phyloP scores from a whole-genome alignment of 805 yeast genomes.

The Monosporozyma siamensis region DNA sequence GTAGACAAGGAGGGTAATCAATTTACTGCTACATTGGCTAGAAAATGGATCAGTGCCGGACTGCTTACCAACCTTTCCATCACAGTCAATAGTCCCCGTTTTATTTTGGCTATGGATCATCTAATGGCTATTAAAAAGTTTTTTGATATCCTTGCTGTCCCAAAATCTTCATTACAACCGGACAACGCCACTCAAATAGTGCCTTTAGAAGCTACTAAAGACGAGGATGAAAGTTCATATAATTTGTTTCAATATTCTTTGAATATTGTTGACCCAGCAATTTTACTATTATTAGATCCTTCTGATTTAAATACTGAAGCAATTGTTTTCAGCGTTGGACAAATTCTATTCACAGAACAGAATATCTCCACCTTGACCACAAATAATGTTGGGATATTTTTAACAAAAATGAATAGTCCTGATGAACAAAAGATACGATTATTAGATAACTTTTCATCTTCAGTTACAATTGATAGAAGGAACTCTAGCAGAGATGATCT shows the following conservation, averaged over 20 bases:
- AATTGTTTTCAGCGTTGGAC: conserved; percentile 79
- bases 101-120: conserved; percentile 79
- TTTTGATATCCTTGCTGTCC: conserved; percentile 9
- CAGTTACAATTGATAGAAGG: conserved; percentile 62
- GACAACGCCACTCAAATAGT: conserved; percentile 1
- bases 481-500: conserved; percentile 51
- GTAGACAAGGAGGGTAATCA: conserved; percentile 56
- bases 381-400: conserved; percentile 76
- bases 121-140: conserved; percentile 56
- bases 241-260: conserved; percentile 42
- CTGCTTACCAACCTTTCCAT: conserved; percentile 43
- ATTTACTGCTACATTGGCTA: conserved; percentile 46
- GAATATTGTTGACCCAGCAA: conserved; percentile 66
- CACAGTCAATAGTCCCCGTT: conserved; percentile 70
- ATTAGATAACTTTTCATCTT: conserved; percentile 80
- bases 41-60: conserved; percentile 34
- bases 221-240: conserved; percentile 6
- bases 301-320: conserved; percentile 66
- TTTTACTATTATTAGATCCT: conserved; percentile 76
- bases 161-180: conserved; percentile 4
- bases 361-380: conserved; percentile 58
- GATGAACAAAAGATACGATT: conserved; percentile 60
- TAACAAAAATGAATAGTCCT: conserved; percentile 61
- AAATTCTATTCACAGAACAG: conserved; percentile 60
- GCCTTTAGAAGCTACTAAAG: conserved; percentile 3